Conservation (phyloP, 75 land plant genomes). For the Picea sitchensis region DNA sequence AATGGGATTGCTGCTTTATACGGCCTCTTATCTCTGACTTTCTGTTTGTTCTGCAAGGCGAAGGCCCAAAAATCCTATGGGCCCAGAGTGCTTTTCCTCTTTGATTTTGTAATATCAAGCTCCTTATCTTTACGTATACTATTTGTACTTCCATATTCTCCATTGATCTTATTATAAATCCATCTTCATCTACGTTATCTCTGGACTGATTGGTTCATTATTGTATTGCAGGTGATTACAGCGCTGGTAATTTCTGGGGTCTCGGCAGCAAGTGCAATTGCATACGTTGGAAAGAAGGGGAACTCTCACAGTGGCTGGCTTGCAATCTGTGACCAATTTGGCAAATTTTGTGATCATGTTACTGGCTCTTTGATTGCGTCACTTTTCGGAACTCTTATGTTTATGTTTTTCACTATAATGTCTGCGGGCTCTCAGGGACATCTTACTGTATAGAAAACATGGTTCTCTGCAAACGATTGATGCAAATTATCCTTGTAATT, state of each 20-base stretch:
- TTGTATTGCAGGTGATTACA: conserved; percentile 24
- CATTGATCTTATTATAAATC: background rate
- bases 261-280: conserved; percentile 44
- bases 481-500: too few species aligned
- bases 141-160: too few species aligned
- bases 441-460: too few species aligned
- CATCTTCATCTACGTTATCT: background rate
- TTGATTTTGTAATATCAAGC: too few species aligned
- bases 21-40: too few species aligned
- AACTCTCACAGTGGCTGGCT: conserved; percentile 48
- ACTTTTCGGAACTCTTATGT: conserved; percentile 2
- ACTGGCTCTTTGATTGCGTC: conserved; percentile 45
- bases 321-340: conserved; percentile 50
- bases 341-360: conserved; percentile 31
- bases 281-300: conserved; percentile 49
- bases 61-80: too few species aligned
- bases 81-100: too few species aligned
- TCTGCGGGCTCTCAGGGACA: background rate
- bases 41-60: too few species aligned
- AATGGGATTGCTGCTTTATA: too few species aligned
- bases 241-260: conserved; percentile 25
- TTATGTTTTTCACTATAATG: background rate
- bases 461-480: too few species aligned
- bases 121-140: too few species aligned
- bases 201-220: background rate